Conservation (phyloP, 257 asterid species). For the Vinca minor region DNA sequence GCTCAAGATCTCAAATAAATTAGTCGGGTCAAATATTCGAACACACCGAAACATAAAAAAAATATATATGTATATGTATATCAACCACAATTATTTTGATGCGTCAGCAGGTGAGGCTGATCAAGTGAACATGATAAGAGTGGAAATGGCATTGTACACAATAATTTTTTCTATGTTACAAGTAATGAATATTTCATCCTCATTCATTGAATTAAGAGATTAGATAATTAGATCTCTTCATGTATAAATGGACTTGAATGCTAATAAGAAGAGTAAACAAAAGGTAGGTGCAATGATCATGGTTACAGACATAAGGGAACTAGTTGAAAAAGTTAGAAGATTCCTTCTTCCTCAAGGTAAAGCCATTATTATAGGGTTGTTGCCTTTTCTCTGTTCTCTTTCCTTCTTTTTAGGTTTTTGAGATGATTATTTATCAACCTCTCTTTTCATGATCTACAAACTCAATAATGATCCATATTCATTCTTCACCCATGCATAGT, state of each 20-base stretch:
- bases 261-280: background rate
- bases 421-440: background rate
- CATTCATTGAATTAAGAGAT: background rate
- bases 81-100: too few relatives aligned
- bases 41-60: too few relatives aligned
- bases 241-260: background rate
- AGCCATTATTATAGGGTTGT: background rate
- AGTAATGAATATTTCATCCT: too few relatives aligned
- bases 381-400: background rate
- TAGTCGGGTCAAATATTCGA: too few relatives aligned
- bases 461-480: background rate
- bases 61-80: too few relatives aligned
- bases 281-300: conserved; percentile 5
- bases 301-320: background rate
- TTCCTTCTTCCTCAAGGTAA: conserved; percentile 13
- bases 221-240: background rate
- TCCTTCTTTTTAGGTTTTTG: background rate
- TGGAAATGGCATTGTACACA: too few relatives aligned
- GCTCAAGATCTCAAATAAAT: too few relatives aligned
- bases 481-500: background rate
- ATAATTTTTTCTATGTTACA: too few relatives aligned
- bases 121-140: too few relatives aligned
- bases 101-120: too few relatives aligned
- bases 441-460: background rate
- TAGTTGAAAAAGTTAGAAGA: conserved; percentile 3